Percentiles rank a stretch among this genome's conserved stretches.
Conservation (phyloP, 1,139 yeast genomes). For the Pneumocystis jirovecii region DNA sequence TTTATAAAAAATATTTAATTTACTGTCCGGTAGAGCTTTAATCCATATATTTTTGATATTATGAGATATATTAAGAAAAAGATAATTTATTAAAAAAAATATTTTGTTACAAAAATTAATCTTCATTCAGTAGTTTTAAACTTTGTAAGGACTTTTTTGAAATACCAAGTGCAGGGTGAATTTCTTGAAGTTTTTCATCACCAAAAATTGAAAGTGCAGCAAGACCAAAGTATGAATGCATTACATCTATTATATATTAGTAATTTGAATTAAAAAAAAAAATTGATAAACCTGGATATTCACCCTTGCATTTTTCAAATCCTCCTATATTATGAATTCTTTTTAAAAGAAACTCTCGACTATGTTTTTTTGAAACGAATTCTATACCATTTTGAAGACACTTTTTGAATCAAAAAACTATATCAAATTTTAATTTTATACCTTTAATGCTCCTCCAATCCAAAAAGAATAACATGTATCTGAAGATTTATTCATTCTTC, state of each 20-base stretch:
- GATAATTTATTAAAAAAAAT: too few relatives aligned
- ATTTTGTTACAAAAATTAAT: background rate
- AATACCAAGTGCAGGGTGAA: background rate
- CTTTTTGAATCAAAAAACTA: background rate
- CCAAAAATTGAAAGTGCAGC: slow-evolving; percentile 23
- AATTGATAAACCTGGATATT: slow-evolving; percentile 19
- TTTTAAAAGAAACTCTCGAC: slow-evolving; percentile 36
- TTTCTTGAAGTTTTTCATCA: background rate
- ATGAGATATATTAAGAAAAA: too few relatives aligned
- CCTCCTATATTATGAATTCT: slow-evolving; percentile 70
- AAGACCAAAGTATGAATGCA: slow-evolving; percentile 29
- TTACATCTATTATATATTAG: slow-evolving; percentile 31
- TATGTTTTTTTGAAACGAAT: slow-evolving; percentile 29
- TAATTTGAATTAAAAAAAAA: background rate
- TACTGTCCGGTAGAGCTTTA: too few relatives aligned
- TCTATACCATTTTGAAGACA: slow-evolving; percentile 24
- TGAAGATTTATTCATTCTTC: slow-evolving; percentile 66
- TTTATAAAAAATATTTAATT: too few relatives aligned
- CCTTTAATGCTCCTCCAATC: slow-evolving; percentile 50
- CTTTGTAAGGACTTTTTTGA: background rate
- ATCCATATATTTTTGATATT: too few relatives aligned
- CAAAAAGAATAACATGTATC: slow-evolving; percentile 93
- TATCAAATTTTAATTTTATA: background rate
- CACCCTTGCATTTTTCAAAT: slow-evolving; percentile 51
- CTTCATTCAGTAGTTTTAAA: background rate